Percentiles rank a stretch among this genome's conserved stretches.
phyloP scores from a whole-genome alignment of 2,329 filamentous ascomycete genomes.

The Blastomyces percursus region DNA sequence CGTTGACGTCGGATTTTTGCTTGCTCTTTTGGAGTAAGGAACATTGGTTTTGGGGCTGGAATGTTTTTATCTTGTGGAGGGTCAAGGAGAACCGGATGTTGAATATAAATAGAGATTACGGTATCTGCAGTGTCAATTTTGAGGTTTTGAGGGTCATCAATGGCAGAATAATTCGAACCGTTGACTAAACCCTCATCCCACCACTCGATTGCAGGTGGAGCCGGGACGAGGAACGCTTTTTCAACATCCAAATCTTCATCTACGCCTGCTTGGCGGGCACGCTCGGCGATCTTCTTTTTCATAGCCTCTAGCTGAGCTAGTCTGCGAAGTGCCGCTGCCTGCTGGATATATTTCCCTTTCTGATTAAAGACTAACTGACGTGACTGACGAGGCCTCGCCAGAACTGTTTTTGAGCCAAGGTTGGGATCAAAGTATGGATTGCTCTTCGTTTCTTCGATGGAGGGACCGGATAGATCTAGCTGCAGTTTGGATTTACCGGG shows the following conservation, averaged over 20 bases:
- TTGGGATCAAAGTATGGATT: slow-evolving; percentile 79
- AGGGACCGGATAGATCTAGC: slow-evolving; percentile 48
- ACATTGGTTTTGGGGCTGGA: slow-evolving; percentile 76
- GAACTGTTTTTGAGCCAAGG: slow-evolving; percentile 47
- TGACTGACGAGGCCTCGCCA: slow-evolving; percentile 54
- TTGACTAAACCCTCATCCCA: slow-evolving; percentile 86
- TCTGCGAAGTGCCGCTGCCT: slow-evolving; percentile 76
- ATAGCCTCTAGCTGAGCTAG: slow-evolving; percentile 85
- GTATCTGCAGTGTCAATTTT: slow-evolving; percentile 70
- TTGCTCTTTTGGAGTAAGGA: slow-evolving; percentile 80
- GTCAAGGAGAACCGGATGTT: slow-evolving; percentile 83
- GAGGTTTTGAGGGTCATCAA: slow-evolving; percentile 53
- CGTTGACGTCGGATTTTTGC: slow-evolving; percentile 82
- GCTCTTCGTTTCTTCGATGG: slow-evolving; percentile 47
- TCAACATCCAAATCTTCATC: slow-evolving; percentile 84
- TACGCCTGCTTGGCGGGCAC: slow-evolving; percentile 79
- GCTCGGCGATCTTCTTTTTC: slow-evolving; percentile 83
- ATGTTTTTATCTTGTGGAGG: slow-evolving; percentile 80
- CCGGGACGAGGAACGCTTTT: slow-evolving; percentile 75
- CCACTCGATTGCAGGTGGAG: slow-evolving; percentile 86
- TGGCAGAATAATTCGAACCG: slow-evolving; percentile 60
- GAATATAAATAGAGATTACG: slow-evolving; percentile 82
- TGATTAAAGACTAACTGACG: slow-evolving; percentile 81
- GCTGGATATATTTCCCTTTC: slow-evolving; percentile 94
- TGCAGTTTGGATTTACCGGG: slow-evolving; percentile 38